Evolutionary conservation across 306 rosid species (phyloP).

Genomic region (Benincasa hispida): DNA sequence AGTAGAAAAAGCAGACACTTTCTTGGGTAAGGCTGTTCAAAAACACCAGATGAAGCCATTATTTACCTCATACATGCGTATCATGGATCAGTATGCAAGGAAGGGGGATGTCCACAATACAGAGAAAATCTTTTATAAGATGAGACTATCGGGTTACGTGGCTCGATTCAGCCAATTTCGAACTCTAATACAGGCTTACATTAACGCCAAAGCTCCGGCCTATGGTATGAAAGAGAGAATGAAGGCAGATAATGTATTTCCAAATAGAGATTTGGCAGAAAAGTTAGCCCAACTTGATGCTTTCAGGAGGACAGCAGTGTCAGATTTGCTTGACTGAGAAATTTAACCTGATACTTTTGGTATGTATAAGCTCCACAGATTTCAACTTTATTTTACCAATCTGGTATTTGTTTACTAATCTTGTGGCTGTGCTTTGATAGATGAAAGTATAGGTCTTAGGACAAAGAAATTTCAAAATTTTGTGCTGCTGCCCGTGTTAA

Average conservation of each 20-base stretch:
- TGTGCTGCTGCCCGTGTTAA: not conserved
- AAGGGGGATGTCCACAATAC: constrained; percentile 71
- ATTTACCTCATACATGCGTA: constrained; percentile 26
- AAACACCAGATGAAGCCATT: constrained; percentile 38
- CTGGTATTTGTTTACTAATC: not conserved
- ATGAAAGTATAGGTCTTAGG: not conserved
- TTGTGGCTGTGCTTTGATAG: not conserved
- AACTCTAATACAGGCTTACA: constrained; percentile 44
- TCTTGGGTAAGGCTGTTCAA: constrained; percentile 46
- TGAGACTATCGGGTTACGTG: constrained; percentile 48
- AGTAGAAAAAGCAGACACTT: constrained; percentile 70
- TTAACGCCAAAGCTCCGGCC: constrained; percentile 59
- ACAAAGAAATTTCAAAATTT: not conserved
- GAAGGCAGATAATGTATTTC: constrained; percentile 47
- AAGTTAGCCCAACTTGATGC: constrained; percentile 43
- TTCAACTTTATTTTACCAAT: not conserved
- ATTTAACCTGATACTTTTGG: not conserved
- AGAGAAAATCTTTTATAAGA: constrained; percentile 50
- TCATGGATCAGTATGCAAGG: constrained; percentile 53
- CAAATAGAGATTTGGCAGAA: constrained; percentile 25
- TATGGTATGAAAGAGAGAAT: constrained; percentile 76
- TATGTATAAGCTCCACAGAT: not conserved
- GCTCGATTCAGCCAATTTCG: constrained; percentile 33
- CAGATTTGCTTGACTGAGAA: constrained; percentile 65
- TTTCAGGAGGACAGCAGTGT: constrained; percentile 46